Evolutionary conservation across 768 basidiomycete species (phyloP), one percentile per base, ranked within the genome.

Genomic region (Cystofilobasidium capitatum): DNA sequence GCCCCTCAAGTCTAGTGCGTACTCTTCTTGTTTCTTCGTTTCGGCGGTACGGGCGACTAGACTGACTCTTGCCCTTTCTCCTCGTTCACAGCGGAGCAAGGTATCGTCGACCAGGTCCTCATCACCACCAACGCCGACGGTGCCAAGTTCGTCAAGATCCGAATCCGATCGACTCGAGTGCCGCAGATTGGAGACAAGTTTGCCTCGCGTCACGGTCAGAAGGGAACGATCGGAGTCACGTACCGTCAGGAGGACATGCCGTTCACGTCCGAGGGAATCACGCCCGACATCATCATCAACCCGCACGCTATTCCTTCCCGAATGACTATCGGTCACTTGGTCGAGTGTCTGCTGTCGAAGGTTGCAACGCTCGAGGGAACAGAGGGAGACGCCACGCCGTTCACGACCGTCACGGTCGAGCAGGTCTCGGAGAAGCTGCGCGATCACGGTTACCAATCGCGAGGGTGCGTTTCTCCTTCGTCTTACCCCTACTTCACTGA

Each of bases 171-270:
- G 24, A 94, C 91, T 9, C 89, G 96, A 79, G 85, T 98, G 64
- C 96, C 96, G 36, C 94, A 99, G 77, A 96, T 88, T 64, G 96
- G 96, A 45, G 96, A 99, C 82, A 99, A 99, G 79, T 99, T 99
- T 72, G 96, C 96, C 1, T 99, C 96, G 57, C 89, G 96, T 75
- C 96, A 99, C 75, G 96, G 96, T 74, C 96, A 99, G 80, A 99
- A 99, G 81, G 96, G 96, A 78, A 99, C 96, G 13, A 94, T 98
- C 70, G 96, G 96, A 79, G 96, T 99, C 78, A 97, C 94, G 0
- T 99, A 99, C 76, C 90, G 96, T 61, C 96, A 98, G 77, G 96
- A 99, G 77, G 96, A 99, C 76, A 98, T 99, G 96, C 96, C 96
- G 36, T 99, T 98, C 81, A 94, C 92, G 3, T 86, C 87, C 2